Conservation (phyloP, 208 protist species). For the Trypanosoma congolense region DNA sequence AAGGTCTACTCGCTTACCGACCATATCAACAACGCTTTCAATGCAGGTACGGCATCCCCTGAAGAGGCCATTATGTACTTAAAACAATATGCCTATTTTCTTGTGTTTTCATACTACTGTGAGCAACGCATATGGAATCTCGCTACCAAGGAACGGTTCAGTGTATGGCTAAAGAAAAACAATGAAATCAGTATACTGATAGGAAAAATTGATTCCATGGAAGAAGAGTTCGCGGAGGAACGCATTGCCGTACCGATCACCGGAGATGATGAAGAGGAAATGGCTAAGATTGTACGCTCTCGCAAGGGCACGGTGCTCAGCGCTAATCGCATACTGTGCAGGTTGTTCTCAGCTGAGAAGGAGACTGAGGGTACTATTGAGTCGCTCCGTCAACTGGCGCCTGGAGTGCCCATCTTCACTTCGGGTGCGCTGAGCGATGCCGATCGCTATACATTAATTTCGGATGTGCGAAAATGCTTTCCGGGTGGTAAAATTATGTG, state of each 20-base stretch:
- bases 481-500: slow-evolving; percentile 59
- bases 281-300: slow-evolving; percentile 42
- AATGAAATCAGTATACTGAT: slow-evolving; percentile 70
- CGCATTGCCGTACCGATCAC: slow-evolving; percentile 41
- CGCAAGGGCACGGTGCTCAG: slow-evolving; percentile 80
- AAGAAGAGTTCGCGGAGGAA: slow-evolving; percentile 70
- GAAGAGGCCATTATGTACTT: slow-evolving; percentile 80
- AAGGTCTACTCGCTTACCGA: slow-evolving; percentile 85
- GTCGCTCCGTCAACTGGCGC: slow-evolving; percentile 68
- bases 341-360: slow-evolving; percentile 34
- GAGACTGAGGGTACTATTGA: slow-evolving; percentile 9
- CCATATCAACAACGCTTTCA: slow-evolving; percentile 79
- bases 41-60: slow-evolving; percentile 27
- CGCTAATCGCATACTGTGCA: slow-evolving; percentile 76
- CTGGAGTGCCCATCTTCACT: slow-evolving; percentile 78
- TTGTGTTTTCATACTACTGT: slow-evolving; percentile 88
- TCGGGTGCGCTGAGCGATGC: slow-evolving; percentile 51
- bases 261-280: slow-evolving; percentile 38
- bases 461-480: slow-evolving; percentile 48
- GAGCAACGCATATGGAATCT: slow-evolving; percentile 84
- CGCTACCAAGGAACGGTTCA: slow-evolving; percentile 45
- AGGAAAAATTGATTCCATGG: slow-evolving; percentile 54
- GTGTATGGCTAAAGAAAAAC: slow-evolving; percentile 63
- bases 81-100: slow-evolving; percentile 78
- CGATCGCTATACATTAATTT: slow-evolving; percentile 40